These are phyloP conservation scores for Vitis labrusca DNA, from an alignment of 164 flowering plant species.

Conservation along the genomic window DNA sequence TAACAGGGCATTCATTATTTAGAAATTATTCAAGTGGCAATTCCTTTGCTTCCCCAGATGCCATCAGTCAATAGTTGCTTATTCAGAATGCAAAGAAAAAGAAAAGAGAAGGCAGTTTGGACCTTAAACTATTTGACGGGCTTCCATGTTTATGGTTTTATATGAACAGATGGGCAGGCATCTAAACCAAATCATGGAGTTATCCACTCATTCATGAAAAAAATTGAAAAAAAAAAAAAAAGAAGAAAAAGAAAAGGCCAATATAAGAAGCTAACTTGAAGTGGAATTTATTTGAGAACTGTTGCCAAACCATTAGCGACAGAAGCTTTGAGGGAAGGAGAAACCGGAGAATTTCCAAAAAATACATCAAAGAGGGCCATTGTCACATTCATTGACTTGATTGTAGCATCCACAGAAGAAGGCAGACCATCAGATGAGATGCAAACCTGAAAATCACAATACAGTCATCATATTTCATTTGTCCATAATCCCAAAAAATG, in stretches of 20 bases:
- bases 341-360: slow-evolving; percentile 72
- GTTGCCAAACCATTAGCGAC: slow-evolving; percentile 52
- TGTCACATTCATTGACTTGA: slow-evolving; percentile 61
- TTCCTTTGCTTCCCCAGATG: too few relatives aligned
- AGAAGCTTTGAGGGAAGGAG: slow-evolving; percentile 77
- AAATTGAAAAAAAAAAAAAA: not conserved
- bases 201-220: too few relatives aligned
- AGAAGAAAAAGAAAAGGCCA: not conserved
- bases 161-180: too few relatives aligned
- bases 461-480: not conserved
- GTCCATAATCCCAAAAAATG: too few relatives aligned
- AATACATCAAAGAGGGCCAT: slow-evolving; percentile 77
- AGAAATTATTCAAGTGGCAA: too few relatives aligned
- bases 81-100: too few relatives aligned
- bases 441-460: slow-evolving; percentile 47
- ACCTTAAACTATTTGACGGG: not conserved
- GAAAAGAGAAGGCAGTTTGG: not conserved
- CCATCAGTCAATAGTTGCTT: too few relatives aligned
- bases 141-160: not conserved
- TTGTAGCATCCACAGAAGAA: slow-evolving; percentile 59
- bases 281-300: slow-evolving; percentile 36
- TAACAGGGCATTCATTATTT: too few relatives aligned
- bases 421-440: slow-evolving; percentile 66
- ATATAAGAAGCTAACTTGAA: slow-evolving; percentile 3
- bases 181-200: too few relatives aligned